Conservation (phyloP, 2,329 filamentous ascomycete species). For the Aureobasidium sp. region DNA sequence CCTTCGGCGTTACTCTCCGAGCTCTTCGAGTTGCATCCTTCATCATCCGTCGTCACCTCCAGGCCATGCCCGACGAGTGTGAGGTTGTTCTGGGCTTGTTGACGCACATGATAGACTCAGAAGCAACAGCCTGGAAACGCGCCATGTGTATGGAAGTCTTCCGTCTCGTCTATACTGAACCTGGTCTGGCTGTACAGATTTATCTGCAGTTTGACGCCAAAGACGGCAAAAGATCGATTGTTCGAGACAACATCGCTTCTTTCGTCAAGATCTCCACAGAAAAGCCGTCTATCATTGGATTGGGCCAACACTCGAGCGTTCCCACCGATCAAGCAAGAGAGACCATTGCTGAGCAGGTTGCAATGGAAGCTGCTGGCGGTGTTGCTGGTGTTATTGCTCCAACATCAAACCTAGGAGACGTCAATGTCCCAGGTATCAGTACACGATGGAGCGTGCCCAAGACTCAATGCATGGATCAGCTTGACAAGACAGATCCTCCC, state of each 20-base stretch:
- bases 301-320: conserved; percentile 80
- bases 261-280: conserved; percentile 92
- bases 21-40: conserved; percentile 77
- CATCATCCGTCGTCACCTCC: conserved; percentile 68
- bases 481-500: conserved; percentile 85
- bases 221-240: conserved; percentile 62
- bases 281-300: conserved; percentile 78
- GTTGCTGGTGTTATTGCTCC: conserved; percentile 80
- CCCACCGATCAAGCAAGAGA: conserved; percentile 56
- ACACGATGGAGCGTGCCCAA: conserved; percentile 83
- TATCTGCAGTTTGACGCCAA: conserved; percentile 71
- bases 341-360: conserved; percentile 67
- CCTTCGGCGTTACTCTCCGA: conserved; percentile 75
- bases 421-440: conserved; percentile 68
- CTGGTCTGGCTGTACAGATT: conserved; percentile 67
- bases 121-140: conserved; percentile 73
- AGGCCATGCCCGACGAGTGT: conserved; percentile 66
- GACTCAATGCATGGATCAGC: conserved; percentile 82
- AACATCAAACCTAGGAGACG: conserved; percentile 57
- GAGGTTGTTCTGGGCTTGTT: conserved; percentile 74
- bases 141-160: conserved; percentile 88
- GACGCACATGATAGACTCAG: conserved; percentile 81
- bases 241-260: conserved; percentile 74
- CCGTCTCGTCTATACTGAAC: conserved; percentile 74
- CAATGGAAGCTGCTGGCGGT: conserved; percentile 71